Conservation (phyloP, 345 rosid genomes). For the Eucalyptus sp. region DNA sequence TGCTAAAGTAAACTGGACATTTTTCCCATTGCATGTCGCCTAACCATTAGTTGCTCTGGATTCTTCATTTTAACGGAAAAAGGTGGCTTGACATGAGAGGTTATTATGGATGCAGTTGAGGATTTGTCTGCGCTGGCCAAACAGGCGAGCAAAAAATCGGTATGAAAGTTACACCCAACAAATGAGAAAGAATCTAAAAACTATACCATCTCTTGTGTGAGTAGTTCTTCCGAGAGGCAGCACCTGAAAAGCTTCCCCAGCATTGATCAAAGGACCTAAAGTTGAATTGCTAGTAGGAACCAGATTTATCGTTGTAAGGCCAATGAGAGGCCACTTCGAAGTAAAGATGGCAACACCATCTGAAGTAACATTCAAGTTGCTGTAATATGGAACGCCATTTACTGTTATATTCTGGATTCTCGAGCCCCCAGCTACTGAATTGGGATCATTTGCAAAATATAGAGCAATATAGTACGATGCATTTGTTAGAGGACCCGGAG, state of each 20-base stretch:
- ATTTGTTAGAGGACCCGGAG: conserved; percentile 26
- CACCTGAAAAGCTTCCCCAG: conserved; percentile 65
- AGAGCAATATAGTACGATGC: conserved; percentile 57
- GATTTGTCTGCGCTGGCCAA: background rate
- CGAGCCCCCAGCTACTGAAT: conserved; percentile 11
- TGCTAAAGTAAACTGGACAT: background rate
- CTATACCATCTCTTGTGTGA: conserved; percentile 77
- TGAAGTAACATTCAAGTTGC: conserved; percentile 42
- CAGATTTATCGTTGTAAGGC: conserved; percentile 41
- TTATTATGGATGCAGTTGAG: background rate
- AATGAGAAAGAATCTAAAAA: background rate
- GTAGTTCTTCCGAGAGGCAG: conserved; percentile 48
- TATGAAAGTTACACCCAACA: background rate
- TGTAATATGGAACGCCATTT: conserved; percentile 47
- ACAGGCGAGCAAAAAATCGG: background rate
- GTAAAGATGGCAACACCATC: conserved; percentile 53
- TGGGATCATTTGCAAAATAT: conserved; percentile 59
- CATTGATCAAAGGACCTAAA: conserved; percentile 57
- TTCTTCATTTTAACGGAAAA: background rate
- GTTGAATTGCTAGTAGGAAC: conserved; percentile 43
- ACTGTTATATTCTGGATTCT: conserved; percentile 45
- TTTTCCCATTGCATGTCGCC: background rate
- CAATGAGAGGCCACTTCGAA: conserved; percentile 61
- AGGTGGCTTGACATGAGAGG: background rate
- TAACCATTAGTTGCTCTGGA: background rate